phyloP scores from a whole-genome alignment of 768 basidiomycete genomes.

The Collybia mongolica region DNA sequence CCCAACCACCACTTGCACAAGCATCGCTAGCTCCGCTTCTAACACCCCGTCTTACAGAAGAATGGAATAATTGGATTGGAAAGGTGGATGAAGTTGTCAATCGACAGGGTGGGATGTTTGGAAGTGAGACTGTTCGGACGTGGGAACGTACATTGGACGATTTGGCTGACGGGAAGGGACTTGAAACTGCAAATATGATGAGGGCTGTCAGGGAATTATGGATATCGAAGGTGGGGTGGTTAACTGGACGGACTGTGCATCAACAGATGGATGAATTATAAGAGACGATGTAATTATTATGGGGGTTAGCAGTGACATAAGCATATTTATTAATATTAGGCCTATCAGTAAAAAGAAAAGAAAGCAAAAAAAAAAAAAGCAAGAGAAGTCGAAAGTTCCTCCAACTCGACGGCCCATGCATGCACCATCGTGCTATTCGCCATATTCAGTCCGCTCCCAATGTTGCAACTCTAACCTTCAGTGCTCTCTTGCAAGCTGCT shows the following conservation, averaged over 20 bases:
- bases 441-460: conserved; percentile 24
- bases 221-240: conserved; percentile 78
- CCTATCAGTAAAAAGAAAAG: no score
- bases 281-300: conserved; percentile 1
- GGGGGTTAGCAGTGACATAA: conserved; percentile 2
- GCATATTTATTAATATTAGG: neutral
- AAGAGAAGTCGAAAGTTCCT: conserved; percentile 7
- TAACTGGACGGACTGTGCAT: conserved; percentile 51
- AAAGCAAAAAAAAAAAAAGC: conserved; percentile 14
- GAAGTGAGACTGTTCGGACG: conserved; percentile 59
- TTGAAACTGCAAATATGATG: conserved; percentile 36
- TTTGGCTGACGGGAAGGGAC: conserved; percentile 52
- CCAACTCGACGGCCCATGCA: conserved; percentile 44
- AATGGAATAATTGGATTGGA: conserved; percentile 80
- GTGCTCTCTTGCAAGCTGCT: conserved; percentile 42
- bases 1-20: conserved; percentile 68
- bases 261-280: conserved; percentile 35
- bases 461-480: conserved; percentile 28
- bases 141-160: conserved; percentile 75
- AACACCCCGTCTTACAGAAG: conserved; percentile 62
- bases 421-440: conserved; percentile 45
- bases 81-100: conserved; percentile 72
- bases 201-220: conserved; percentile 53
- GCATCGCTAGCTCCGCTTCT: conserved; percentile 55
- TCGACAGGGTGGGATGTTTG: conserved; percentile 75